These are phyloP conservation scores for Hanseniaspora valbyensis DNA, from an alignment of 805 yeast species.

Conservation along the genomic window DNA sequence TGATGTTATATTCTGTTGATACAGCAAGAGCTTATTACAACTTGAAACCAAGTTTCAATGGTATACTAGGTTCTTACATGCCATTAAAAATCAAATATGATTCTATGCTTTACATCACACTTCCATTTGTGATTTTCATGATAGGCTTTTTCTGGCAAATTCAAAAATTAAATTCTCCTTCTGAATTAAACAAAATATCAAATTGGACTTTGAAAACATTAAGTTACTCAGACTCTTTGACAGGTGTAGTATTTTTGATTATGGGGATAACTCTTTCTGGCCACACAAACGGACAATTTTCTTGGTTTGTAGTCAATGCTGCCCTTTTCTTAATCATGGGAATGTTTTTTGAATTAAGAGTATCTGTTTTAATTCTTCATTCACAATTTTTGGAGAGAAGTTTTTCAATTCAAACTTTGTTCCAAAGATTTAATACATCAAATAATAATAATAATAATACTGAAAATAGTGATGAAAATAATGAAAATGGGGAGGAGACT, in stretches of 20 bases:
- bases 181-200: constrained; percentile 12
- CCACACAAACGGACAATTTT: constrained; percentile 2
- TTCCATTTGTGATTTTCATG: constrained; percentile 1
- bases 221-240: constrained; percentile 2
- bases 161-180: constrained; percentile 2
- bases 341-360: constrained; percentile 2
- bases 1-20: constrained; percentile 7
- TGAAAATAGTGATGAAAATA: not conserved
- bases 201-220: not conserved
- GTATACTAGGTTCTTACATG: not conserved
- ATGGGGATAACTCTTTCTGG: not conserved
- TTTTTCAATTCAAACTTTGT: constrained; percentile 4
- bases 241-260: constrained; percentile 6
- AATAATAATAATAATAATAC: not conserved
- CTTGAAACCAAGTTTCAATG: constrained; percentile 4
- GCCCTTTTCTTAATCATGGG: constrained; percentile 1
- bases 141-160: constrained; percentile 3
- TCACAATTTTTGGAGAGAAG: constrained; percentile 14
- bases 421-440: not conserved
- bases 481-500: not conserved
- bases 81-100: constrained; percentile 3
- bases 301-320: constrained; percentile 10
- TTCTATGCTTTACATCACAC: constrained; percentile 3
- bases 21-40: not conserved
- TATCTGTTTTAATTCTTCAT: not conserved